Evolutionary conservation across 2,329 filamentous ascomycete genomes (phyloP), one percentile per base, ranked within the genome.

Genomic region (Aspergillus tamarii): DNA sequence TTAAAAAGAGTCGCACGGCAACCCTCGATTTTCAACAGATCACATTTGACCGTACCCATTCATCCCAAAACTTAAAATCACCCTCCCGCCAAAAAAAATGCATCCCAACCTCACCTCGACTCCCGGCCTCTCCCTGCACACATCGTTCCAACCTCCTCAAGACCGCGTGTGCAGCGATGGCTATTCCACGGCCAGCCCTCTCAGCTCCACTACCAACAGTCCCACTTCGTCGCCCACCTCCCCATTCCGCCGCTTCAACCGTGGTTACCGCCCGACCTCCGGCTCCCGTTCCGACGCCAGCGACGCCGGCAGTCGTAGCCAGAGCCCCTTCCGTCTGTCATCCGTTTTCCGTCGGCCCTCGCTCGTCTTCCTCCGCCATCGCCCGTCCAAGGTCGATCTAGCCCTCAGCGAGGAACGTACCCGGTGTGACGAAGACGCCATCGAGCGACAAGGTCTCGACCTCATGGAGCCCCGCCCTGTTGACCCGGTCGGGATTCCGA

Each of bases 401-500:
- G 78, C 77, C 3, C 70, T 83, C 41, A 78, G 76, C 48, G 79
- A 80, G 57, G 81, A 82, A 69, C 77, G 74, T 1, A 76, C 70
- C 23, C 77, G 80, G 3, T 78, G 77, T 54, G 72, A 74, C 23
- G 74, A 70, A 39, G 76, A 83, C 57, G 62, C 72, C 0, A 72
- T 79, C 64, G 79, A 81, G 65, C 68, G 78, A 12, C 69, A 77
- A 56, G 80, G 81, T 0, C 62, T 83, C 45, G 76, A 74, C 26
- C 70, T 83, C 23, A 74, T 83, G 72, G 81, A 83, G 69, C 81
- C 81, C 1, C 69, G 81, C 21, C 81, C 81, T 0, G 76, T 80
- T 9, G 77, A 80, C 62, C 73, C 73, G 2, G 64, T 73, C 41
- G 70, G 69, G 4, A 69, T 71, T 14, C 66, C 70, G 10, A 69